Base-by-base conservation (phyloP, 441 rosid genomes). In the Populus tomentosa region DNA sequence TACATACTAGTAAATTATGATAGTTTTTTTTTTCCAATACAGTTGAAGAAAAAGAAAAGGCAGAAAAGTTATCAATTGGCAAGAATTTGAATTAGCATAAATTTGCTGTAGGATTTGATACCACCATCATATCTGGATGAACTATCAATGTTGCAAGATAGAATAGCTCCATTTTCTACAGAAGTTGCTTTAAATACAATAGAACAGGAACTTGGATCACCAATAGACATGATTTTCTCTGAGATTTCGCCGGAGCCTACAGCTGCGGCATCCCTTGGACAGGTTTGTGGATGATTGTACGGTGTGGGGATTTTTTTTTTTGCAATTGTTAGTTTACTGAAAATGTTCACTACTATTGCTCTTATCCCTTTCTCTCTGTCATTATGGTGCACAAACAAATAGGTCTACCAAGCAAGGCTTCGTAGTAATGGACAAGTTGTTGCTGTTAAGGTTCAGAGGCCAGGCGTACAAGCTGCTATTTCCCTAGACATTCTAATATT, bases 261-360 rank as follows among this genome's bases (percentile, higher is more conserved):
- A 67, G 98, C 97, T 70, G 97, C 98, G 80, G 98, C 99, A 32
- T 95, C 99, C 50, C 97, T 93, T 61, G 99, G 98, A 69, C 99
- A 95, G 96, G 98, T 93, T 75, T 20, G 42, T 24, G 14, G 10
- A 46, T 71, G 30, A 36, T 70, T 69, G 75, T 73, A 67, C 14
- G 40, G 5, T 32, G 35, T 35, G n/a, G 40, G 81, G n/a, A 42
- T 69, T 71, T 69, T 72, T 59, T 42, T 33, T 28, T 64, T 75
- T 16, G 5, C 0, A 16, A 16, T 18, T 53, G n/a, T 14, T 6
- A 53, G 61, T 53, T 4, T 40, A 6, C 69, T 38, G n/a, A 7
- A 68, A 18, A 36, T 32, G 42, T 32, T 1, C 35, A 68, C 21
- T 32, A 32, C 10, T 68, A 14, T 32, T 36, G 50, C 30, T 71